These are phyloP conservation scores for Alternaria solani DNA, from an alignment of 2,329 filamentous ascomycete genomes.

Conservation along the genomic window DNA sequence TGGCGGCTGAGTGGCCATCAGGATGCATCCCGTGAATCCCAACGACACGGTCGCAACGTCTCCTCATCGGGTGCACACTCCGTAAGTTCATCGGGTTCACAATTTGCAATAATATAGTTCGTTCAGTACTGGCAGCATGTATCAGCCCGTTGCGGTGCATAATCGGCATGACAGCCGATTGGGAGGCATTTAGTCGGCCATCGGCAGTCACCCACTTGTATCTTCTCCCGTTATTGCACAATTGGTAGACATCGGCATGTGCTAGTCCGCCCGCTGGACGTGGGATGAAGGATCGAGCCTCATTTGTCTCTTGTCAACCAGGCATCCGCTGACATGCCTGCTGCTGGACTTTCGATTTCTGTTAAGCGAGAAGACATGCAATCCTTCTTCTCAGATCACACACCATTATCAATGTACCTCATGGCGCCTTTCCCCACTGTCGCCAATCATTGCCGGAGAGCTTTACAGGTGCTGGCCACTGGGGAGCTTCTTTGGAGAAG, in stretches of 20 bases:
- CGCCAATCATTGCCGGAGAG: background rate
- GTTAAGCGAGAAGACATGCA: background rate
- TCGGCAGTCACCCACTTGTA: background rate
- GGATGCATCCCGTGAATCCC: background rate
- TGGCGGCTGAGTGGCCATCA: background rate
- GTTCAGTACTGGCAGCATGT: background rate
- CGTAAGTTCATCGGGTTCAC: background rate
- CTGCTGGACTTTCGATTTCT: background rate
- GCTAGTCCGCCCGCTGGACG: background rate
- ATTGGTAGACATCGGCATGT: background rate
- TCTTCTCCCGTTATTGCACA: background rate
- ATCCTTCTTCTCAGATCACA: constrained; percentile 1
- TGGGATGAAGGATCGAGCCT: background rate
- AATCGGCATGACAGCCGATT: background rate
- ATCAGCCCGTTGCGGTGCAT: background rate
- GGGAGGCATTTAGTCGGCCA: background rate
- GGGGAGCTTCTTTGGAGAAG: background rate
- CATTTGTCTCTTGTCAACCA: background rate
- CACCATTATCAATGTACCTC: background rate
- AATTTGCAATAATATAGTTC: background rate
- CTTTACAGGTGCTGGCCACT: background rate
- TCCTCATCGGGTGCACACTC: background rate
- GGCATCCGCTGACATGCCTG: background rate
- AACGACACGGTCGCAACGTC: background rate
- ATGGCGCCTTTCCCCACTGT: background rate